Conservation (phyloP, 345 rosid species). For the Chamaenerion angustifolium region DNA sequence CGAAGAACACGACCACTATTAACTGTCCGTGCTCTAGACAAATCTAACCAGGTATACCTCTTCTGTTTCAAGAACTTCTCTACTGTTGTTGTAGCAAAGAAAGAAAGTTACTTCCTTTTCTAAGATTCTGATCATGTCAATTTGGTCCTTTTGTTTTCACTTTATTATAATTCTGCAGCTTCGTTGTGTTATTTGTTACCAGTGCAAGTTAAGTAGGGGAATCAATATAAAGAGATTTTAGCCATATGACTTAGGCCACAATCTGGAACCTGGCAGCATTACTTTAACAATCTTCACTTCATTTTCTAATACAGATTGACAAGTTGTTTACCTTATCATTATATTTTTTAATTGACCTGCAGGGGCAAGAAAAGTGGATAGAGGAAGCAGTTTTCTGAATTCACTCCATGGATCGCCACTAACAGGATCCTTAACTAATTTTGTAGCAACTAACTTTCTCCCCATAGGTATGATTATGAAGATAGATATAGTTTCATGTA, state of each 20-base stretch:
- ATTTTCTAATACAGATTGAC: too few relatives aligned
- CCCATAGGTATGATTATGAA: conserved; percentile 11
- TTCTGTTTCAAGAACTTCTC: neutral
- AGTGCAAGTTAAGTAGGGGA: too few relatives aligned
- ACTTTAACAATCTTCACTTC: too few relatives aligned
- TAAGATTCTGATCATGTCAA: too few relatives aligned
- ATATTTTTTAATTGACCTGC: neutral
- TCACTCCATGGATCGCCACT: conserved; percentile 1
- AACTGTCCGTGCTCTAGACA: conserved; percentile 5
- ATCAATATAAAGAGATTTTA: too few relatives aligned
- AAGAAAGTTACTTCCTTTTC: neutral
- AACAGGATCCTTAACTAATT: conserved; percentile 5
- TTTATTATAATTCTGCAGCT: too few relatives aligned
- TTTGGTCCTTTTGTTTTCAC: too few relatives aligned
- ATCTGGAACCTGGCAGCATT: too few relatives aligned
- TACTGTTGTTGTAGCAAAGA: neutral
- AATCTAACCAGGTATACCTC: conserved; percentile 9
- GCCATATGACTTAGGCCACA: too few relatives aligned
- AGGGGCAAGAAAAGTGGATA: conserved; percentile 9
- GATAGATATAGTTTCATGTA: neutral
- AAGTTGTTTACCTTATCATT: too few relatives aligned
- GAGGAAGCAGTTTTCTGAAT: neutral
- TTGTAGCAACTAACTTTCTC: conserved; percentile 15
- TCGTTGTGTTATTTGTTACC: too few relatives aligned
- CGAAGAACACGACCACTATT: conserved; percentile 1